These are phyloP conservation scores for Ophidiomyces ophidiicola DNA, from an alignment of 2,329 filamentous ascomycete species.

Conservation along the genomic window DNA sequence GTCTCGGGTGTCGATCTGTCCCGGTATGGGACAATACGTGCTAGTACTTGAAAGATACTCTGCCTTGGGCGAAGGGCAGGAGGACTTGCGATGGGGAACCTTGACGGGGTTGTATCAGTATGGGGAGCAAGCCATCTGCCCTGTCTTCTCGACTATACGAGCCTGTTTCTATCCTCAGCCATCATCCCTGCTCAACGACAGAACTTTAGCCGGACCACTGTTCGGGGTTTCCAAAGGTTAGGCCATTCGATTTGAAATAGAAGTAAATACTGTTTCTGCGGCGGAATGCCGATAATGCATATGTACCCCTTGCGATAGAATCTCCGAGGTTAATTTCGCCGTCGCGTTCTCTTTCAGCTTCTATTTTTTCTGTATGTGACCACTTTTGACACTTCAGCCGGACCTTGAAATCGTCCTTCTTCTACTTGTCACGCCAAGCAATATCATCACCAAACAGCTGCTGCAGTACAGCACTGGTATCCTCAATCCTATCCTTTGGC, in stretches of 20 bases:
- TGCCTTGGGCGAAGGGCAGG: not conserved
- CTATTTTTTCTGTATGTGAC: not conserved
- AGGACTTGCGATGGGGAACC: not conserved
- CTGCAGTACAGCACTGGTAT: no score
- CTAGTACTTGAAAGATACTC: constrained; percentile 5
- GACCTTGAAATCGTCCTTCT: no score
- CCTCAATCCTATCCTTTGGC: no score
- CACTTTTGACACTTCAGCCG: not conserved
- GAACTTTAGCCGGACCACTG: constrained; percentile 1
- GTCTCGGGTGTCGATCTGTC: constrained; percentile 6
- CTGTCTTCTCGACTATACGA: constrained; percentile 9
- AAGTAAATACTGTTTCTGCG: not conserved
- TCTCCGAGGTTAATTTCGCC: not conserved
- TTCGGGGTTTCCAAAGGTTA: not conserved
- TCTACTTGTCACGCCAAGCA: no score
- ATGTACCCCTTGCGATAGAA: not conserved
- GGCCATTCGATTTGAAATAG: not conserved
- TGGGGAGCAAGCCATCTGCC: not conserved
- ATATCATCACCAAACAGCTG: no score
- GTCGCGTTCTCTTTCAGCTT: not conserved
- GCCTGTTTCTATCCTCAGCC: constrained; percentile 2
- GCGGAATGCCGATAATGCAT: constrained; percentile 5
- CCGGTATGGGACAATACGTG: constrained; percentile 6
- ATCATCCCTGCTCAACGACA: constrained; percentile 2
- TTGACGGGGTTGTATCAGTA: constrained; percentile 7